Evolutionary conservation across 371 early-diverging fungal species (phyloP), one percentile per base, ranked within the genome.

Genomic region (Actinomucor elegans): DNA sequence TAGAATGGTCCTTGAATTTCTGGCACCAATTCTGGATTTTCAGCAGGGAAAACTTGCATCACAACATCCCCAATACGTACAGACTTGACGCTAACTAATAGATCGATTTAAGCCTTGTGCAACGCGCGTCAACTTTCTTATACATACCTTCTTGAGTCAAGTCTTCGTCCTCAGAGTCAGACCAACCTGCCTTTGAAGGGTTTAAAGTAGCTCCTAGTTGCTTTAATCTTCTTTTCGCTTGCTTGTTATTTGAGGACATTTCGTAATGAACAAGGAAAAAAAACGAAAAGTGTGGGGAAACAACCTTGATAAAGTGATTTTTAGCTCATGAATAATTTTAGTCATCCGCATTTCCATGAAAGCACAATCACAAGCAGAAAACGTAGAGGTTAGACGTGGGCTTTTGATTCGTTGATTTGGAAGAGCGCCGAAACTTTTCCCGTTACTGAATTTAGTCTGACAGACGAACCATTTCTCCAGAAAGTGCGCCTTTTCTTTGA

Each of bases 1-100:
- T 79, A 87, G 43, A 89, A 78, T 3, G 85, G 83, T 6, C 74
- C 75, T 41, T 66, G 61, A 21, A 79, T 66, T 52, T 74, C 69
- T n/a, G 89, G 89, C 0, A 89, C 88, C 35, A 84, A 74, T 59
- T 89, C 88, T 4, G 82, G 81, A 45, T 77, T 75, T 28, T 61
- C 34, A 4, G 87, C 71, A 21, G 77, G 71, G n/a, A 60, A 60
- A 32, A 89, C 71, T 18, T 71, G 67, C 52, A 86, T 75, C 0
- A 80, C 73, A 8, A 89, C 84, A 66, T 87, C 89, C 29, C 87
- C 87, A 57, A 89, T 77, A 20, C 77, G 69, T 31, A 77, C 74
- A 15, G 70, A 77, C 36, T 69, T 71, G 14, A 77, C 52, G 23
- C 51, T 58, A 18, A 67, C 77, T 76, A 48, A 20, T 18, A 5